Evolutionary conservation across 2,329 filamentous ascomycete species (phyloP).

Genomic region (Colletotrichum theobromicola): DNA sequence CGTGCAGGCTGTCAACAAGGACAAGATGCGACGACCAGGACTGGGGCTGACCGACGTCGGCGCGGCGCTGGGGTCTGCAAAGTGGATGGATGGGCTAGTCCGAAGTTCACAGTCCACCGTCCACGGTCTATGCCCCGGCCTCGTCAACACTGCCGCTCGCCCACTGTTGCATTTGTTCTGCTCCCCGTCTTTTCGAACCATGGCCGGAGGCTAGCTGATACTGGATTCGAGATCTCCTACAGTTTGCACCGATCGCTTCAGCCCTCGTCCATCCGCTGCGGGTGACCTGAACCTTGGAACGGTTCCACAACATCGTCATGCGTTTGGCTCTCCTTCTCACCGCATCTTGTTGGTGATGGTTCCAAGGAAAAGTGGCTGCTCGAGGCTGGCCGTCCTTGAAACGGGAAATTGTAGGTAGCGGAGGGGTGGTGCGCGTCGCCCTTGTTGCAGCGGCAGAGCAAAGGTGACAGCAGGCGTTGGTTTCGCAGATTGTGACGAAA

Average conservation of each 20-base stretch:
- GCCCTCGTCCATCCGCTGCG: background rate
- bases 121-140: background rate
- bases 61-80: conserved; percentile 1
- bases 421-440: background rate
- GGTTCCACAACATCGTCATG: conserved; percentile 15
- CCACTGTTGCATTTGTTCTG: background rate
- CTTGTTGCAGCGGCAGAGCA: background rate
- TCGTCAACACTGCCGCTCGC: background rate
- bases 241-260: conserved; percentile 9
- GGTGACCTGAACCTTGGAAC: background rate
- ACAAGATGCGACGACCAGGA: background rate
- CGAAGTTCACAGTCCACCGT: background rate
- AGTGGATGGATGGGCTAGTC: background rate
- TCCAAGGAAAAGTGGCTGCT: background rate
- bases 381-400: background rate
- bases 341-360: conserved; percentile 3
- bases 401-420: background rate
- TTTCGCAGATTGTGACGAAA: background rate
- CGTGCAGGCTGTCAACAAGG: background rate
- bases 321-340: background rate
- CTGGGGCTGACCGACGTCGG: conserved; percentile 17
- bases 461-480: background rate
- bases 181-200: background rate
- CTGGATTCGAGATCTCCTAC: conserved; percentile 8
- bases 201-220: background rate